Evolutionary conservation across 345 rosid species (phyloP).

Genomic region (Brassica carinata): DNA sequence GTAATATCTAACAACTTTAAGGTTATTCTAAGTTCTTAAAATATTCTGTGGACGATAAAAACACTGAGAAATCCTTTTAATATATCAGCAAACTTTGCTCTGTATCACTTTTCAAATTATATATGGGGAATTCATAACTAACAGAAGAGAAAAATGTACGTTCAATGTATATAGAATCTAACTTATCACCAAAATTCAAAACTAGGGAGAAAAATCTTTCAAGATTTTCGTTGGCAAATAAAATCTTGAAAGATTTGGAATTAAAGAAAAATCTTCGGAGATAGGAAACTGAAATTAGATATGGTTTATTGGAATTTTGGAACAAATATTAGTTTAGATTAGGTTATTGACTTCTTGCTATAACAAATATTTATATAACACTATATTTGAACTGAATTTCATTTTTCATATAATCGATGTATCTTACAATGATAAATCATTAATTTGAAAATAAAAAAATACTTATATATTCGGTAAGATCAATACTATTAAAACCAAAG

Average conservation of each 20-base stretch:
- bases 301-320: background rate
- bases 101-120: background rate
- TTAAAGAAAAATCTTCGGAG: background rate
- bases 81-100: background rate
- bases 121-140: background rate
- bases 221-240: background rate
- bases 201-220: background rate
- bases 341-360: background rate
- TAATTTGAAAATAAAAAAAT: background rate
- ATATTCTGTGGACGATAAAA: background rate
- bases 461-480: background rate
- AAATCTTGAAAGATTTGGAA: background rate
- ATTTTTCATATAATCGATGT: background rate
- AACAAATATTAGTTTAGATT: background rate
- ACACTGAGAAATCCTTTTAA: background rate
- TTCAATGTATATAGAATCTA: constrained; percentile 2
- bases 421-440: background rate
- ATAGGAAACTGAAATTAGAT: background rate
- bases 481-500: too few species aligned
- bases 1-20: background rate
- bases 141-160: background rate
- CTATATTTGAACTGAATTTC: background rate
- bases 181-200: background rate
- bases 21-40: background rate
- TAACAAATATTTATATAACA: background rate